These are phyloP conservation scores for Gastrolobium bilobum DNA, from an alignment of 306 rosid species.

Conservation along the genomic window DNA sequence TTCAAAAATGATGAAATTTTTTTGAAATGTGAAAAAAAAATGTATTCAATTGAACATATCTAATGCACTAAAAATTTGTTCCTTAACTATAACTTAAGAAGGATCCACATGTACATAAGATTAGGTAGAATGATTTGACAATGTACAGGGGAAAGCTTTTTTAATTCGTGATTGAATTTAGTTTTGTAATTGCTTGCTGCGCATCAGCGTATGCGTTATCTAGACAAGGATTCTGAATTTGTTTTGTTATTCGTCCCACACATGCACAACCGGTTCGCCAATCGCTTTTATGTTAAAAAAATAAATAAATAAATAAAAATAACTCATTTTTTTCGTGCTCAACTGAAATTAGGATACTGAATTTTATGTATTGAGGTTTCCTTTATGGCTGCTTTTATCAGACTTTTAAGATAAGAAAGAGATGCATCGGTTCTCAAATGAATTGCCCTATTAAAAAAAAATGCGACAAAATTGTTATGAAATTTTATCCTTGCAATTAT, in stretches of 20 bases:
- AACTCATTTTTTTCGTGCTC: neutral
- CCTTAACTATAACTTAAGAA: neutral
- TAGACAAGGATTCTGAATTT: neutral
- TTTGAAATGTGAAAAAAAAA: too few relatives aligned
- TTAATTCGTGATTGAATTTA: conserved; percentile 37
- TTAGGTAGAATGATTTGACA: conserved; percentile 39
- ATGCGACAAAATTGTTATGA: too few relatives aligned
- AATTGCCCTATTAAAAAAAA: too few relatives aligned
- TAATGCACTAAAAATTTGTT: too few relatives aligned
- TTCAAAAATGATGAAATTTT: too few relatives aligned
- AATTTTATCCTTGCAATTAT: too few relatives aligned
- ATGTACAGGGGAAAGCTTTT: conserved; percentile 43
- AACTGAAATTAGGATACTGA: neutral
- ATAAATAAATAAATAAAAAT: neutral
- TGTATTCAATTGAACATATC: too few relatives aligned
- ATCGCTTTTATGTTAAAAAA: neutral
- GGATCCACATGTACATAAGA: conserved; percentile 38
- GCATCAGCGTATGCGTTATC: too few relatives aligned
- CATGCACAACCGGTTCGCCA: neutral
- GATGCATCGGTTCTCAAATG: conserved; percentile 10
- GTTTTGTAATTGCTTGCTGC: conserved; percentile 13
- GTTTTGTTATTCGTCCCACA: neutral
- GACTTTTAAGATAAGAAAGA: neutral
- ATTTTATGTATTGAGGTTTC: conserved; percentile 4
- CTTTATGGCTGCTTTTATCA: neutral